Percentiles rank a stretch among this genome's conserved stretches.
Conservation (phyloP, 1,284 basidiomycete genomes). For the Boletus sp. region DNA sequence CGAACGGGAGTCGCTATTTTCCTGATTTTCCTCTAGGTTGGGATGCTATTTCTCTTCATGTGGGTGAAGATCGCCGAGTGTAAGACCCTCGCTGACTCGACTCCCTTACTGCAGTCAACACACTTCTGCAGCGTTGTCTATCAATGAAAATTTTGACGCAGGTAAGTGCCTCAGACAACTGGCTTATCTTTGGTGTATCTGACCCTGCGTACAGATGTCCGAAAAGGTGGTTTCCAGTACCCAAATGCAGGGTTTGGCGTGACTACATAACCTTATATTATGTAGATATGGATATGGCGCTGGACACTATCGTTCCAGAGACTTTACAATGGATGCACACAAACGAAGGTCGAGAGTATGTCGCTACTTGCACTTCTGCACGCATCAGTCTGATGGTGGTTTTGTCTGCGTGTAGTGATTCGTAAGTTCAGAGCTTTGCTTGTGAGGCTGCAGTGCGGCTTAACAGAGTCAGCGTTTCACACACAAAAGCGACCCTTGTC, state of each 20-base stretch:
- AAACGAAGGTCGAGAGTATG: constrained; percentile 85
- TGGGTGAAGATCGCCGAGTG: constrained; percentile 33
- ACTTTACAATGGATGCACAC: constrained; percentile 83
- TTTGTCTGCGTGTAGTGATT: constrained; percentile 49
- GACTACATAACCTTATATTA: not conserved
- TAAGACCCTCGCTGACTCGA: not conserved
- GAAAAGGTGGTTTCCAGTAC: constrained; percentile 39
- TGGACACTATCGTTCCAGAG: constrained; percentile 88
- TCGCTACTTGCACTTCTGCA: constrained; percentile 3
- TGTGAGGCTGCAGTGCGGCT: not conserved
- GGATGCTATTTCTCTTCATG: constrained; percentile 77
- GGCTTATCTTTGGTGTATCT: constrained; percentile 3
- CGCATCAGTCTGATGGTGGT: constrained; percentile 9
- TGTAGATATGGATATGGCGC: constrained; percentile 78
- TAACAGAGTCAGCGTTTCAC: constrained; percentile 61
- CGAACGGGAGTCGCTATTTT: not conserved
- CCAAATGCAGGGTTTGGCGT: not conserved
- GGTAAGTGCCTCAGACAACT: constrained; percentile 20
- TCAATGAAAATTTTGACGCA: constrained; percentile 82
- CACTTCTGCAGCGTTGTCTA: constrained; percentile 83
- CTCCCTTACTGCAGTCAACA: constrained; percentile 63
- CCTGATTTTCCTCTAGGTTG: constrained; percentile 42
- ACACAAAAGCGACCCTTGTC: constrained; percentile 84
- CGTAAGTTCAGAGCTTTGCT: constrained; percentile 41
- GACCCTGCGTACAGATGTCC: constrained; percentile 46